A percentile compares a stretch with the other conserved stretches of the same genome.
Conservation (phyloP, 352 stramenopile genomes). For the Pythium rishiriense region DNA sequence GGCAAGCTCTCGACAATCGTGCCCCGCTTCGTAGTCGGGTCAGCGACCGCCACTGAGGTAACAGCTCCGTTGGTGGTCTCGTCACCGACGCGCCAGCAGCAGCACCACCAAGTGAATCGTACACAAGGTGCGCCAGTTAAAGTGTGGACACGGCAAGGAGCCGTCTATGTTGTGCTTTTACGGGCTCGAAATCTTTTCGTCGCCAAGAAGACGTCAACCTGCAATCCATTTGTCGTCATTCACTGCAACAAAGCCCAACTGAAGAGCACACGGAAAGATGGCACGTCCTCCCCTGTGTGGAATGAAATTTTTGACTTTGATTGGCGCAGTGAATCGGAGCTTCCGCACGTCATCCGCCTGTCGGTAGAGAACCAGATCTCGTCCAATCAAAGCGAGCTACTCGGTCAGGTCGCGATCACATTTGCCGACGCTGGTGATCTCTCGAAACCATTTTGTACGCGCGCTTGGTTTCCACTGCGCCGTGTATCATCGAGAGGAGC, state of each 20-base stretch:
- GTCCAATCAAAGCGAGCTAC: slow-evolving; percentile 61
- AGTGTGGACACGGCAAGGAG: slow-evolving; percentile 54
- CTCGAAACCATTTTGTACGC: slow-evolving; percentile 37
- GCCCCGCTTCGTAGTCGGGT: slow-evolving; percentile 65
- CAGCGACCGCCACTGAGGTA: slow-evolving; percentile 39
- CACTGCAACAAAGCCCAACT: slow-evolving; percentile 53
- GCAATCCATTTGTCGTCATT: slow-evolving; percentile 70
- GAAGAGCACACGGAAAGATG: slow-evolving; percentile 71
- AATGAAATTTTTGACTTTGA: slow-evolving; percentile 84
- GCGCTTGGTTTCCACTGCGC: slow-evolving; percentile 56
- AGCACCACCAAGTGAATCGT: not conserved
- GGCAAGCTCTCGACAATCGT: slow-evolving; percentile 49
- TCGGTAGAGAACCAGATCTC: slow-evolving; percentile 69
- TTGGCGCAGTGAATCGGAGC: slow-evolving; percentile 33
- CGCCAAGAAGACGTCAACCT: slow-evolving; percentile 63
- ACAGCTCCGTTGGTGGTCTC: not conserved
- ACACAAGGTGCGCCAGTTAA: slow-evolving; percentile 23
- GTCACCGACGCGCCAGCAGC: slow-evolving; percentile 7
- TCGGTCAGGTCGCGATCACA: slow-evolving; percentile 51
- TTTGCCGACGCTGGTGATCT: slow-evolving; percentile 33
- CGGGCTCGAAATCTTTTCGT: slow-evolving; percentile 49
- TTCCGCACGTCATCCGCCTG: slow-evolving; percentile 34
- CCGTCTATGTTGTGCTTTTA: slow-evolving; percentile 51
- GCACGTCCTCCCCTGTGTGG: slow-evolving; percentile 62
- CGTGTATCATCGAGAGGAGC: slow-evolving; percentile 20